Base-by-base conservation (phyloP, 2,329 filamentous ascomycete genomes). In the Exophiala phaeomuriformis region DNA sequence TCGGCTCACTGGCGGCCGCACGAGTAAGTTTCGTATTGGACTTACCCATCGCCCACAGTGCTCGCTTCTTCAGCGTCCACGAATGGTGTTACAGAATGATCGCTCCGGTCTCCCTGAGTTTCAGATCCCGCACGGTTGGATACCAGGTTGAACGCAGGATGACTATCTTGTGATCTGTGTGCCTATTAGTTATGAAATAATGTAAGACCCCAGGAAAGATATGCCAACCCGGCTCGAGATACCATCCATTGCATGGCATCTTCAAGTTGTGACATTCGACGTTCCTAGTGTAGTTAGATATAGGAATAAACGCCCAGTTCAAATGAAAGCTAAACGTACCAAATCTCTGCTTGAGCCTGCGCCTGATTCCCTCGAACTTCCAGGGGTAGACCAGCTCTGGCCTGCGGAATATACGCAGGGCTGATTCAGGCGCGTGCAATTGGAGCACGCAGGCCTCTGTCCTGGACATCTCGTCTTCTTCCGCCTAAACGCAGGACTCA, bases 401-500 rank as follows among this genome's bases (percentile, higher is more conserved):
- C 45, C 47, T 10, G 47, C 41, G 10, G 41, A 41, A 37, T 62
- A 63, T 6, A 47, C 46, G 49, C 60, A 63, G 28, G 29, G 44
- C 46, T 63, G 61, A 37, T 39, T 39, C 10, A 63, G 60, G 12
- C 61, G 51, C 7, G 54, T 49, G 43, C 61, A 63, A n/a, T 48
- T 61, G 41, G 61, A 63, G 33, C 61, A 63, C 5, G 56, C 31
- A 4, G 61, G 61, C 36, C 49, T 58, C 35, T 63, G 58, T n/a
- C 61, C 61, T 10, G 61, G 61, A 50, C 61, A 63, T 12, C 61
- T 58, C 12, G 54, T 60, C 52, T 63, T 63, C 47, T 63, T 63
- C 35, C 55, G 44, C 53, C 61, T 63, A 37, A 28, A 42, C 31
- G 40, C 39, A 9, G n/a, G 19, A 19, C 19, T 10, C 28, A 27